Evolutionary conservation across 495 filamentous ascomycete species (phyloP), one percentile per base, ranked within the genome.

Genomic region (Ramalina intermedia): DNA sequence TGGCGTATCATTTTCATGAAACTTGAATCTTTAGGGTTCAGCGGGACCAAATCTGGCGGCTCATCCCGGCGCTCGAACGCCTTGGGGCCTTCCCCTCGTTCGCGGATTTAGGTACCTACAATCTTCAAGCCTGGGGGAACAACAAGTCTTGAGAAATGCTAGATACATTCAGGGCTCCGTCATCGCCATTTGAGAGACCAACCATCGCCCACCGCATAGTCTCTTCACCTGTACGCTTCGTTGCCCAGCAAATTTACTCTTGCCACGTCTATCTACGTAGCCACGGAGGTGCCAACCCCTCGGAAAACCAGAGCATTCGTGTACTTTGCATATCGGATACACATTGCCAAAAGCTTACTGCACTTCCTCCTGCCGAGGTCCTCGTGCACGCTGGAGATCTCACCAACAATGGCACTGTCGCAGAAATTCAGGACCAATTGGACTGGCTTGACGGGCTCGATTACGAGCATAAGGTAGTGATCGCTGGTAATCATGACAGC

Each of bases 271-370:
- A 66, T 55, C 71, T 89, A 16, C 78, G 84, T 21, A 76, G 80
- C 1, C 62, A 71, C 36, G 73, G 82, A 3, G 73, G 72, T 46
- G 67, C 63, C 5, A 68, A 75, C 14, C 70, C 77, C 1, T 66
- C 68, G 24, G 26, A 47, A 17, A 1, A 37, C 4, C 6, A 47
- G 29, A 27, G 26, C 6, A 47, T 47, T 17, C 24, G n/a, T 17
- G 73, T 96, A 33, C 82, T 96, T 43, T 94, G 84, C 59, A 80
- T 96, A 36, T 91, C 87, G 1, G 90, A 96, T 63, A 95, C 90
- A 7, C 90, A 96, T 60, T 76, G 72, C 14, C 64, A 74, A 21
- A 70, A 86, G 63, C 77, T 77, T 23, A 54, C 58, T 1, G 60
- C 75, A 21, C 64, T 94, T 0, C 86, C 87, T 0, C 63, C 76